phyloP scores from a whole-genome alignment of 495 filamentous ascomycete genomes.

The Penicillium tannophilum region DNA sequence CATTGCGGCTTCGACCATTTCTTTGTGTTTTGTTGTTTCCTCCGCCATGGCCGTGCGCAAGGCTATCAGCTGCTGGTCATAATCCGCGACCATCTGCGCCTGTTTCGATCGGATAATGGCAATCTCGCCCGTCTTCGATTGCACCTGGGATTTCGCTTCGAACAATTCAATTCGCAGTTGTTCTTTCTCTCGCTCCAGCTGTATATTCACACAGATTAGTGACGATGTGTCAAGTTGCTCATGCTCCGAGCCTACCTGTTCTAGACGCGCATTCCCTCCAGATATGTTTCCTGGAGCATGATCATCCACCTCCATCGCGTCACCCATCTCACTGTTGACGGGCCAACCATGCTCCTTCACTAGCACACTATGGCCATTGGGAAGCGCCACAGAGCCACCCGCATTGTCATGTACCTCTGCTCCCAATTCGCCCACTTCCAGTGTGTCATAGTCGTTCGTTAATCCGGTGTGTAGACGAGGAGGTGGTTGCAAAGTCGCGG shows the following conservation, averaged over 20 bases:
- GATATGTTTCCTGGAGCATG: slow-evolving; percentile 23
- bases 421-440: slow-evolving; percentile 58
- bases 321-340: slow-evolving; percentile 15
- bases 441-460: slow-evolving; percentile 54
- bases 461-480: slow-evolving; percentile 42
- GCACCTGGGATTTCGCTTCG: slow-evolving; percentile 49
- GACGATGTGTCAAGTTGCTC: background rate
- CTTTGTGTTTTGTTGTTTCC: slow-evolving; percentile 54
- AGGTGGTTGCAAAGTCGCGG: slow-evolving; percentile 30
- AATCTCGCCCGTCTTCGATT: slow-evolving; percentile 65
- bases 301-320: slow-evolving; percentile 36
- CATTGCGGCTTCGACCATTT: slow-evolving; percentile 57
- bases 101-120: slow-evolving; percentile 68
- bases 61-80: slow-evolving; percentile 54
- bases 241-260: background rate
- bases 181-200: slow-evolving; percentile 59
- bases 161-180: slow-evolving; percentile 49
- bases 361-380: slow-evolving; percentile 18
- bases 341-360: slow-evolving; percentile 10
- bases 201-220: slow-evolving; percentile 24
- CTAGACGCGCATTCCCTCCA: slow-evolving; percentile 23
- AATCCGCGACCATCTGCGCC: slow-evolving; percentile 53
- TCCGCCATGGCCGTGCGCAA: slow-evolving; percentile 59
- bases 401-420: slow-evolving; percentile 54
- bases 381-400: slow-evolving; percentile 27